These are phyloP conservation scores for Lasiosphaeria miniovina DNA, from an alignment of 495 filamentous ascomycete species.

Conservation along the genomic window DNA sequence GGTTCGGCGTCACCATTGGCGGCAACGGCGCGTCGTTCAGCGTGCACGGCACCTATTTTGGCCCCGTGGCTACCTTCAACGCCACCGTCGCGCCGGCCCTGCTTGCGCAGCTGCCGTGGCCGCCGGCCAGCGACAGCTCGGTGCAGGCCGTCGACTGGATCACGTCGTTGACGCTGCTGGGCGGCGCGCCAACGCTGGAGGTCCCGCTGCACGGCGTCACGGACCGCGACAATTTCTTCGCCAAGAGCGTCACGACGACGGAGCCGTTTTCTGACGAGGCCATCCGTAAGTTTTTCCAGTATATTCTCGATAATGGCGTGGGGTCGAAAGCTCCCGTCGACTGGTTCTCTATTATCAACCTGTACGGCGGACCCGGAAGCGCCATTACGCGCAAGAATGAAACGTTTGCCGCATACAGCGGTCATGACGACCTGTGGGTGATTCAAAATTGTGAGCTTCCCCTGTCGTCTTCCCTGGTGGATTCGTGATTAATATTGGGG, in stretches of 20 bases:
- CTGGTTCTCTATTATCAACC: slow-evolving; percentile 18
- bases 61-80: slow-evolving; percentile 8
- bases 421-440: slow-evolving; percentile 19
- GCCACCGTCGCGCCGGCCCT: slow-evolving; percentile 12
- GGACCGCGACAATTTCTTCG: slow-evolving; percentile 20
- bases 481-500: not conserved
- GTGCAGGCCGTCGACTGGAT: slow-evolving; percentile 13
- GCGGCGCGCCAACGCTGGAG: not conserved
- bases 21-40: slow-evolving; percentile 7
- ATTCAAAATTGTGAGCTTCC: slow-evolving; percentile 17
- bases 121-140: not conserved
- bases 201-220: slow-evolving; percentile 14
- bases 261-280: slow-evolving; percentile 8
- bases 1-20: slow-evolving; percentile 10
- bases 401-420: slow-evolving; percentile 17
- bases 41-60: slow-evolving; percentile 19
- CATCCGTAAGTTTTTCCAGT: slow-evolving; percentile 9
- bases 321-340: slow-evolving; percentile 5
- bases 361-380: slow-evolving; percentile 21
- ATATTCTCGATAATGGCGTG: slow-evolving; percentile 4
- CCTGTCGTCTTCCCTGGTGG: not conserved
- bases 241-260: slow-evolving; percentile 18
- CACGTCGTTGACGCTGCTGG: slow-evolving; percentile 11
- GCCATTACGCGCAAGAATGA: slow-evolving; percentile 9
- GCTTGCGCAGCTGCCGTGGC: not conserved